Conservation (phyloP, 805 yeast genomes). For the Starmerella riodocensis region DNA sequence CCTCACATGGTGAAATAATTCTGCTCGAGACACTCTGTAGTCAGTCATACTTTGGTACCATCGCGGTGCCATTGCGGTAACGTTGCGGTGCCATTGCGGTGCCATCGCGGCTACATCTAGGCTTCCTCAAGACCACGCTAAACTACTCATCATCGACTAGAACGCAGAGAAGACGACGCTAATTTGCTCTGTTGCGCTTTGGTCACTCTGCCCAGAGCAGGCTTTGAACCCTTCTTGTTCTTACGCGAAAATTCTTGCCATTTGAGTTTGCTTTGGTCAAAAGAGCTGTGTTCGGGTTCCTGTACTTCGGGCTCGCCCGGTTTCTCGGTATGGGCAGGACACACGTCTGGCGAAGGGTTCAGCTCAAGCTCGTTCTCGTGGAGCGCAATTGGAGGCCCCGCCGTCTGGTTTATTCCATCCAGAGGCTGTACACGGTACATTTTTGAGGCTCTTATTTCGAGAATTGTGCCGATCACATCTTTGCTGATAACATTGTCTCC, state of each 20-base stretch:
- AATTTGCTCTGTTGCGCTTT: not conserved
- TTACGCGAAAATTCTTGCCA: constrained; percentile 6
- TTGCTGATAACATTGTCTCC: not conserved
- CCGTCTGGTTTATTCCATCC: not conserved
- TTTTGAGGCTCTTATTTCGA: not conserved
- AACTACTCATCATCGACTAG: too few relatives aligned
- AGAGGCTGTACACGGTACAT: constrained; percentile 1
- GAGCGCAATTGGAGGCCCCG: not conserved
- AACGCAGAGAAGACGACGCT: too few relatives aligned
- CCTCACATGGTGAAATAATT: too few relatives aligned
- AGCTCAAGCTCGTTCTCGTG: not conserved
- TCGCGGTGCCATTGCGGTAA: too few relatives aligned
- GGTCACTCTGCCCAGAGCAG: not conserved
- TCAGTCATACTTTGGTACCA: too few relatives aligned
- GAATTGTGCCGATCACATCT: not conserved
- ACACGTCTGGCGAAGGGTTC: not conserved
- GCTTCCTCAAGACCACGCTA: too few relatives aligned
- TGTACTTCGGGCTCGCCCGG: not conserved
- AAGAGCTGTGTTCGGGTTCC: not conserved
- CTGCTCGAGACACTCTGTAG: too few relatives aligned
- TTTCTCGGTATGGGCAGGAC: too few relatives aligned
- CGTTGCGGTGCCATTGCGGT: too few relatives aligned
- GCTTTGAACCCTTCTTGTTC: not conserved
- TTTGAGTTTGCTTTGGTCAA: constrained; percentile 5
- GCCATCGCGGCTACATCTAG: too few relatives aligned